Base-by-base conservation (phyloP, 2,329 filamentous ascomycete genomes). In the Arthrobotrys sinensis region DNA sequence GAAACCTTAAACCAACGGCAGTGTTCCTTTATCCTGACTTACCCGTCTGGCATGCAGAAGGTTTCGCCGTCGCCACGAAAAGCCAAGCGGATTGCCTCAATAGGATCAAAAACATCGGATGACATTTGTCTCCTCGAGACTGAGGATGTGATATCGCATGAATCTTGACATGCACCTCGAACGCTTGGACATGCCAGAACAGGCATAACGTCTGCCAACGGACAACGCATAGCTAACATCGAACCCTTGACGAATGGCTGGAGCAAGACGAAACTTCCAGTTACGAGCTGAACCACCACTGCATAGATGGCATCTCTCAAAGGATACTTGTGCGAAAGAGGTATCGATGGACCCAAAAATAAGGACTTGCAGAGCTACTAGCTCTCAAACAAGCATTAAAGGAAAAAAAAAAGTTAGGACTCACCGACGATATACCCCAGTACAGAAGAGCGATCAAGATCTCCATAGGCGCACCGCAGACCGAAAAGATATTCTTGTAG, bases 381-480 rank as follows among this genome's bases (percentile, higher is more conserved):
- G 57, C 46, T 71, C 34, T 14, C 48, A 19, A 72, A 65, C 19
- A 52, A 55, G 48, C 21, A 66, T 66, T 12, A 14, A 66, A 76
- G 4, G 24, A 28, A 57, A 67, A 36, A 57, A 75, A 63, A 68
- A 70, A 43, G 12, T 12, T 45, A 43, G 40, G 11, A 81, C 82
- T 75, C 81, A 85, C 84, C 75, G 88, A 84, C 57, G 87, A 87
- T 19, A 94, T 86, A 10, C 89, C 88, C 91, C 92, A 93, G 84
- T 94, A 94, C 1, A 94, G 85, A 34, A 92, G 84, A 80, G 87
- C 90, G 82, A 94, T 91, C 67, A 93, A 85, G 24, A 91, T 88
- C 83, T 92, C 91, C 73, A 94, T 85, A 0, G 92, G 92, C 8
- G 91, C 88, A 45, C 89, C 89, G 78, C 89, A 87, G 11, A 92